Evolutionary conservation across 805 yeast species (phyloP).

Genomic region (Saccharomycopsis oosterbeekiorum): DNA sequence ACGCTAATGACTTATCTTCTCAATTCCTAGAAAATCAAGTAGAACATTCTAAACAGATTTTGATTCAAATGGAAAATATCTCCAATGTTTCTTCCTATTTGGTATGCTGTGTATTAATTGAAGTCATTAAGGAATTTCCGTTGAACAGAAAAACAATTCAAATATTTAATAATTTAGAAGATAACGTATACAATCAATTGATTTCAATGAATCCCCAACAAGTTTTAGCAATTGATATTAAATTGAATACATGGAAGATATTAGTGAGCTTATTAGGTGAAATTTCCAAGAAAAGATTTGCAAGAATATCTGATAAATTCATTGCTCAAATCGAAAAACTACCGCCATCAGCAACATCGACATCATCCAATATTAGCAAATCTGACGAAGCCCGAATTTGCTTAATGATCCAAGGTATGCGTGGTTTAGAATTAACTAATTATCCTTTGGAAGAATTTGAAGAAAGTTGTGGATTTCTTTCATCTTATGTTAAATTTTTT

Average conservation of each 20-base stretch:
- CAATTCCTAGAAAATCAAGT: conserved; percentile 24
- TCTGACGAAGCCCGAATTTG: conserved; percentile 48
- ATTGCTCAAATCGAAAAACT: conserved; percentile 85
- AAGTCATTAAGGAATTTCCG: conserved; percentile 82
- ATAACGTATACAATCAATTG: conserved; percentile 83
- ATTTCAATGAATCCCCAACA: conserved; percentile 75
- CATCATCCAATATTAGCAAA: conserved; percentile 29
- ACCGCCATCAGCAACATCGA: conserved; percentile 29
- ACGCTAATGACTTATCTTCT: conserved; percentile 7
- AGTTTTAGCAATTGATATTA: conserved; percentile 56
- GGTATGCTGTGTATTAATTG: conserved; percentile 83
- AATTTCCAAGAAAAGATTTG: conserved; percentile 77
- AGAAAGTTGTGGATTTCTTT: conserved; percentile 85
- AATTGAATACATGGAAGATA: conserved; percentile 89
- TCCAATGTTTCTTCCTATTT: conserved; percentile 81
- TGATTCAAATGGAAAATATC: conserved; percentile 78
- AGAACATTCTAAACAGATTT: conserved; percentile 46
- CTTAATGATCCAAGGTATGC: conserved; percentile 83
- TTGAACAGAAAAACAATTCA: conserved; percentile 66
- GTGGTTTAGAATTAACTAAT: conserved; percentile 65
- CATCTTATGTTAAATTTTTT: conserved; percentile 79
- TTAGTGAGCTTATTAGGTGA: conserved; percentile 83
- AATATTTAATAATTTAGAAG: conserved; percentile 76
- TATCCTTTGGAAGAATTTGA: conserved; percentile 87
- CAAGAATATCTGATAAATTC: conserved; percentile 86